Base-by-base conservation (phyloP, 2,329 filamentous ascomycete species). In the Fusarium albidum region DNA sequence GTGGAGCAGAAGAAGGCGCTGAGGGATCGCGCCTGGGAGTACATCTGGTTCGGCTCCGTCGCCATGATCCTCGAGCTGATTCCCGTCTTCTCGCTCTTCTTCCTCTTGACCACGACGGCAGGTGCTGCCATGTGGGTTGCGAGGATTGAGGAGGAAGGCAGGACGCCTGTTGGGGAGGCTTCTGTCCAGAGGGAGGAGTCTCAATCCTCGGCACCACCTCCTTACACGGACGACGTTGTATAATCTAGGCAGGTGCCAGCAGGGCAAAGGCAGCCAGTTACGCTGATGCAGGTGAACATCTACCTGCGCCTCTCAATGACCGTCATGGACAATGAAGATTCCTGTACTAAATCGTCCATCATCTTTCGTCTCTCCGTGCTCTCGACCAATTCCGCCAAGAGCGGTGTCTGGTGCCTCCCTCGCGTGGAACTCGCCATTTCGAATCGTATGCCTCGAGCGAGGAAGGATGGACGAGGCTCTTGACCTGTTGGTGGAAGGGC, bases 61-160 rank as follows among this genome's bases (percentile, higher is more conserved):
- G 91, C 92, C 42, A 85, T 97, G 77, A 72, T 92, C 7, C 75
- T 98, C 25, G 91, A 97, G 75, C 82, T 98, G n/a, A 81, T 97
- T 9, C 95, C 95, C 1, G 82, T 94, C 11, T 74, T 97, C 41
- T 96, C 90, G n/a, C 96, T 99, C 81, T 87, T 98, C 69, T 97
- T 98, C 71, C 80, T 98, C 32, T 76, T 99, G 61, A 97, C 94
- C 0, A 92, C 90, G 4, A 89, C 93, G 2, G 85, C 87, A 15
- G 95, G 94, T 3, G 88, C 91, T 35, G 94, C 92, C 2, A 77
- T 98, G 29, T 98, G 94, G 93, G 91, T 87, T 3, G 87, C 87
- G 3, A 86, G 88, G 60, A 75, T 97, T 43, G 93, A 98, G 73
- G 79, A 84, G 47, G 77, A 83, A 62, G 75, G 66, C 25, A 70